These are phyloP conservation scores for Ophiognomonia clavigignenti-juglandacearum DNA, from an alignment of 2,329 filamentous ascomycete genomes.

Conservation along the genomic window DNA sequence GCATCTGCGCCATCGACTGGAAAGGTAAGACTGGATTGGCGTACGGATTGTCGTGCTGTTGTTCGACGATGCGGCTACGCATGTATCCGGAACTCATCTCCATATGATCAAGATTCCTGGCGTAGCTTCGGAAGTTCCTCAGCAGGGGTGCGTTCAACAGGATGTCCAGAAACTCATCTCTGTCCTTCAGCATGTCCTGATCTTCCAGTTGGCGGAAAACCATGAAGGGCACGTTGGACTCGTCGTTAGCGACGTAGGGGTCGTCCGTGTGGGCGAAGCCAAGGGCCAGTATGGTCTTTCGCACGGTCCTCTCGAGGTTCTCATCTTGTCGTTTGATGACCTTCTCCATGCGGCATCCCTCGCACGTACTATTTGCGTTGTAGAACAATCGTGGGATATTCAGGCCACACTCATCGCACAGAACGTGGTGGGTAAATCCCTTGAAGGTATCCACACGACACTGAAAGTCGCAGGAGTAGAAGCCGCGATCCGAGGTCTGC, in stretches of 20 bases:
- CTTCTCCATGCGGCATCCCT: constrained; percentile 1
- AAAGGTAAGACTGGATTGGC: not conserved
- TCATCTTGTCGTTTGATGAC: not conserved
- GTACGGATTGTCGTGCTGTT: constrained; percentile 1
- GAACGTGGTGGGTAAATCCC: not conserved
- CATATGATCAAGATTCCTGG: not conserved
- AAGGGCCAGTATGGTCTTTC: not conserved
- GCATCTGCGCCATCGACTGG: not conserved
- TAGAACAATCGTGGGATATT: constrained; percentile 2
- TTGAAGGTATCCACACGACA: not conserved
- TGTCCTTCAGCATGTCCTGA: not conserved
- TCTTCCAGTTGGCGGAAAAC: not conserved
- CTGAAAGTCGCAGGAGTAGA: not conserved
- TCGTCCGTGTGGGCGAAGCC: not conserved
- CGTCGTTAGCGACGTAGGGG: not conserved
- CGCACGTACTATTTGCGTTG: constrained; percentile 2
- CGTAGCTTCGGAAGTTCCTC: not conserved
- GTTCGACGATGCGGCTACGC: not conserved
- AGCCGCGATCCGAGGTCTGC: constrained; percentile 7
- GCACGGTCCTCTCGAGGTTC: not conserved
- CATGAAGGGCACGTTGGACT: constrained; percentile 7
- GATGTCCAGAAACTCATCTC: not conserved
- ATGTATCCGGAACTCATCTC: not conserved
- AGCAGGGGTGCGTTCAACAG: not conserved
- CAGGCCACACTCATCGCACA: not conserved